A percentile compares a stretch with the other conserved stretches of the same genome.
Conservation (phyloP, 805 yeast genomes). For the Saccharomycopsis microspora region DNA sequence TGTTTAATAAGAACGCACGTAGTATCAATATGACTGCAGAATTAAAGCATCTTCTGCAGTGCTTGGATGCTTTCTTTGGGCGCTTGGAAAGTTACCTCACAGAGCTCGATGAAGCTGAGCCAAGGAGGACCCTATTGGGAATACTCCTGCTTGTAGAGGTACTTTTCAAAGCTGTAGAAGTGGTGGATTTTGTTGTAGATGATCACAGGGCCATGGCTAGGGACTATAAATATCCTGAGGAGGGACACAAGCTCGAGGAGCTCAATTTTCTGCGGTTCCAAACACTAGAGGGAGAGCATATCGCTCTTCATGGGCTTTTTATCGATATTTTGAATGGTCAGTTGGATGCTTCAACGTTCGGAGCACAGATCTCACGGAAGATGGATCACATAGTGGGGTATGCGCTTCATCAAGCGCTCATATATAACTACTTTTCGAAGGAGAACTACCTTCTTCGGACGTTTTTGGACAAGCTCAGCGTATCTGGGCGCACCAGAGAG, state of each 20-base stretch:
- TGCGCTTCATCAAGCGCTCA: constrained; percentile 7
- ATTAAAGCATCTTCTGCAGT: constrained; percentile 1
- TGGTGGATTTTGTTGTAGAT: constrained; percentile 5
- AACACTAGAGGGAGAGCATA: constrained; percentile 6
- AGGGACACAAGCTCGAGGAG: background rate
- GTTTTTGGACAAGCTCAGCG: constrained; percentile 1
- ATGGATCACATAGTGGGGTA: constrained; percentile 7
- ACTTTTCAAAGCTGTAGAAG: constrained; percentile 7
- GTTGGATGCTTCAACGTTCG: constrained; percentile 2
- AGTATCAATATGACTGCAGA: constrained; percentile 13
- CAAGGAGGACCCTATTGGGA: background rate
- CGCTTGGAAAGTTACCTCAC: background rate
- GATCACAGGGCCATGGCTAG: constrained; percentile 1
- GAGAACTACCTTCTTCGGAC: constrained; percentile 3
- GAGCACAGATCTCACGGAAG: background rate
- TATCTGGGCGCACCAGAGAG: background rate
- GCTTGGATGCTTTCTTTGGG: constrained; percentile 3
- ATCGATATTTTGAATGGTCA: background rate
- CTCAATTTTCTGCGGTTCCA: constrained; percentile 4
- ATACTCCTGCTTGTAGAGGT: constrained; percentile 2
- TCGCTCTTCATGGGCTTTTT: background rate
- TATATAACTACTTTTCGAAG: constrained; percentile 8
- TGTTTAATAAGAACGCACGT: constrained; percentile 9
- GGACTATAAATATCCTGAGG: background rate
- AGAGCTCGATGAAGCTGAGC: background rate